These are phyloP conservation scores for Malania oleifera DNA, from an alignment of 164 flowering plant species.

Conservation along the genomic window DNA sequence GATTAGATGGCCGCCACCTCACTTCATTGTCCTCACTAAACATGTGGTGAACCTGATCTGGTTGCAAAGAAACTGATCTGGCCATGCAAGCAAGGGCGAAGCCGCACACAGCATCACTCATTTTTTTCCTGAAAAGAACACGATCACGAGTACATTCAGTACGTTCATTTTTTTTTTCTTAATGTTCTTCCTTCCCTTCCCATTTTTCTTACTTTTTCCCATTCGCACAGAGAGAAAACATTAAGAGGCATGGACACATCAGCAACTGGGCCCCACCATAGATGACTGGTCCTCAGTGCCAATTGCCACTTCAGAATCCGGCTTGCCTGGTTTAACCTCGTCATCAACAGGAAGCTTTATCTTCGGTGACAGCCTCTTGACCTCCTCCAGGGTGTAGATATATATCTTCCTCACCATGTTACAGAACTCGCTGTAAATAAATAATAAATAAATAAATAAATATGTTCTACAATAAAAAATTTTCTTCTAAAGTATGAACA, in stretches of 20 bases:
- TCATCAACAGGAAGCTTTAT: conserved; percentile 37
- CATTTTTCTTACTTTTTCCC: background rate
- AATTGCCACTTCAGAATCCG: conserved; percentile 26
- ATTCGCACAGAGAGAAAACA: background rate
- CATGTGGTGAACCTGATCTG: too few relatives aligned
- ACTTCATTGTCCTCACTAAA: too few relatives aligned
- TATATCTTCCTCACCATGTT: conserved; percentile 80
- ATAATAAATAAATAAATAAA: conserved; percentile 1
- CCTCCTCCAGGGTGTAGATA: conserved; percentile 74
- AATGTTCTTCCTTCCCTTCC: background rate
- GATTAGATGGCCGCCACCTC: too few relatives aligned
- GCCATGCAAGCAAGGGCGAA: too few relatives aligned
- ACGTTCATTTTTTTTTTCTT: background rate
- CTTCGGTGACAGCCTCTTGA: conserved; percentile 59
- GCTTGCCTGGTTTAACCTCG: conserved; percentile 33
- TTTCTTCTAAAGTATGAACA: too few relatives aligned
- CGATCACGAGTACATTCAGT: background rate
- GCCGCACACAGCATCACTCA: background rate
- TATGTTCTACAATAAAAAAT: background rate
- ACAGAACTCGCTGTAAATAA: conserved; percentile 74
- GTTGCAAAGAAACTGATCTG: too few relatives aligned
- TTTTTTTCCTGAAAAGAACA: background rate
- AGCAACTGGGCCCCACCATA: conserved; percentile 37
- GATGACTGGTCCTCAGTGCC: conserved; percentile 54
- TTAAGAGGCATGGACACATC: conserved; percentile 5